A percentile compares a stretch with the other conserved stretches of the same genome.
phyloP scores from a whole-genome alignment of 805 yeast species.

The Candida maesae region DNA sequence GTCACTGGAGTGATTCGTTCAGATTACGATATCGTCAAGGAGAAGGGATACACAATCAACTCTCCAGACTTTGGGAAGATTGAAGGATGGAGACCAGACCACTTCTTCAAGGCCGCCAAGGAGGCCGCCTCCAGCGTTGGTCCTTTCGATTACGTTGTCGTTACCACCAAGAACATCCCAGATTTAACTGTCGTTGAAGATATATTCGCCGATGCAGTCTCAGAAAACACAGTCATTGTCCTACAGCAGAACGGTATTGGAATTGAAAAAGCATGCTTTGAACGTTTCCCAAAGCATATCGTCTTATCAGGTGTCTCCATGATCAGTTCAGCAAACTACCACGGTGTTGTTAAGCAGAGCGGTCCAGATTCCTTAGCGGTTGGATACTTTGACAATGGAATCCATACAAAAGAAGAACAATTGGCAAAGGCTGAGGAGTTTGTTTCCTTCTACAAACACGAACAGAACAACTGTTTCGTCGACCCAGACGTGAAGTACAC shows the following conservation, averaged over 20 bases:
- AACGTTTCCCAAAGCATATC: conserved; percentile 46
- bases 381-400: conserved; percentile 45
- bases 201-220: conserved; percentile 45
- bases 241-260: conserved; percentile 64
- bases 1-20: conserved; percentile 55
- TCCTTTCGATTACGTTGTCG: conserved; percentile 53
- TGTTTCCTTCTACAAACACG: conserved; percentile 42
- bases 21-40: conserved; percentile 46
- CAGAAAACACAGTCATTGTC: conserved; percentile 44
- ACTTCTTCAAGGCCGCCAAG: conserved; percentile 33
- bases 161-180: conserved; percentile 63
- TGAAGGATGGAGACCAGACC: conserved; percentile 45
- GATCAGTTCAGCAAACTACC: conserved; percentile 50
- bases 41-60: conserved; percentile 51
- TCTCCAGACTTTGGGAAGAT: conserved; percentile 57
- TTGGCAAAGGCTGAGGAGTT: conserved; percentile 39
- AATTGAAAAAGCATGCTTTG: conserved; percentile 48
- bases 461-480: conserved; percentile 37
- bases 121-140: conserved; percentile 25
- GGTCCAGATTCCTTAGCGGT: conserved; percentile 42
- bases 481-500: conserved; percentile 45
- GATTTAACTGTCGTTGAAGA: conserved; percentile 55
- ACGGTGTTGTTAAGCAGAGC: conserved; percentile 42
- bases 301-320: conserved; percentile 59
- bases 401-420: conserved; percentile 24